Percentiles rank a stretch among this genome's conserved stretches.
These are phyloP conservation scores for Phyllosticta paracitricarpa DNA, from an alignment of 2,329 filamentous ascomycete genomes.

Conservation along the genomic window DNA sequence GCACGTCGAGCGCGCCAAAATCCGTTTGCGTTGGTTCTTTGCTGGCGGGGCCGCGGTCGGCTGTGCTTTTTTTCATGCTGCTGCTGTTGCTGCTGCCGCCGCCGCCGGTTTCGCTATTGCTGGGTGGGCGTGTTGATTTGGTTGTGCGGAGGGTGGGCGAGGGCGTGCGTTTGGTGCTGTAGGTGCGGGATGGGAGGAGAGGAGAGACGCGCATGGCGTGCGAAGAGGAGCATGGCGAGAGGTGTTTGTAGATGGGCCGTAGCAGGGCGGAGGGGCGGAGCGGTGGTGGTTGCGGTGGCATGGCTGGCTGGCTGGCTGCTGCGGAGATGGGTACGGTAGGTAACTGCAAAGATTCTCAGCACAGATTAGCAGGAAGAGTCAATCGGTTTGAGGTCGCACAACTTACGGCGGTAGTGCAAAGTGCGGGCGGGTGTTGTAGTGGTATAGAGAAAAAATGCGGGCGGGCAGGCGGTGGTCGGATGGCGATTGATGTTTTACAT, in stretches of 20 bases:
- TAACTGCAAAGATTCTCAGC: neutral
- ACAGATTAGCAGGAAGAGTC: neutral
- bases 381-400: no score
- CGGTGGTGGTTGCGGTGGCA: neutral
- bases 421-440: no score
- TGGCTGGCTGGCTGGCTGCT: neutral
- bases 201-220: neutral
- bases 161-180: neutral
- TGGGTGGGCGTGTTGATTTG: neutral
- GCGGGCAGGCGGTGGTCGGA: no score
- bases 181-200: neutral
- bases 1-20: constrained; percentile 67
- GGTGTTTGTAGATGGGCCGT: neutral
- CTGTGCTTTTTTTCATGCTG: constrained; percentile 22
- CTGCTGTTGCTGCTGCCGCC: no score
- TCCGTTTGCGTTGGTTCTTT: constrained; percentile 58
- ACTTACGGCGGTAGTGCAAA: no score
- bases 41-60: constrained; percentile 51
- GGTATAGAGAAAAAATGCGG: no score
- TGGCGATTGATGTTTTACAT: neutral
- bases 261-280: neutral
- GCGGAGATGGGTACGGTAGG: no score
- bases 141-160: neutral
- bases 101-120: no score
- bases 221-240: neutral